Conservation (phyloP, 2,329 filamentous ascomycete species). For the Saccharata proteae region DNA sequence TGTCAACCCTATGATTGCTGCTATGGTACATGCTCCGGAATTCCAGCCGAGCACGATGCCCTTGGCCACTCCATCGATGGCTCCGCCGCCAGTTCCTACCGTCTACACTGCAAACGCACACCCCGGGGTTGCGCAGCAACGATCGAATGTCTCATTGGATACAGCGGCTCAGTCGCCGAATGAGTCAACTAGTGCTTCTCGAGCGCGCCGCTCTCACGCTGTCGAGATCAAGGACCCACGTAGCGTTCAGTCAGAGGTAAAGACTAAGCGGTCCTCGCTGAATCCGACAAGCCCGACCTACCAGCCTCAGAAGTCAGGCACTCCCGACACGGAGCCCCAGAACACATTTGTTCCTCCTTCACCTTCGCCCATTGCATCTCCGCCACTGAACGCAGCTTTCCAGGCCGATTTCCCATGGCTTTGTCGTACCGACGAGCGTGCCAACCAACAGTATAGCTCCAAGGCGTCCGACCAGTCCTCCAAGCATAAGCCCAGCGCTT, state of each 20-base stretch:
- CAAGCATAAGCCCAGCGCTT: constrained; percentile 23
- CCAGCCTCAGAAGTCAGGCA: constrained; percentile 18
- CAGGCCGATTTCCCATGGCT: constrained; percentile 18
- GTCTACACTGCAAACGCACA: too few relatives aligned
- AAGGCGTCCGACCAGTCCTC: constrained; percentile 10
- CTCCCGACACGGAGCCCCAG: constrained; percentile 4
- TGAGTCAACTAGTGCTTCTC: too few relatives aligned
- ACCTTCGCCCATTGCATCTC: constrained; percentile 18
- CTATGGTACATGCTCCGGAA: too few relatives aligned
- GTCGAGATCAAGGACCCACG: constrained; percentile 28
- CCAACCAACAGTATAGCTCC: constrained; percentile 1
- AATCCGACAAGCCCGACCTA: constrained; percentile 29
- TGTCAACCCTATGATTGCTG: too few relatives aligned
- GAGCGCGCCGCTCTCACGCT: constrained; percentile 26
- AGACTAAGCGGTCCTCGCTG: constrained; percentile 14
- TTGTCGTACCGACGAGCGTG: constrained; percentile 1
- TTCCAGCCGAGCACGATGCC: too few relatives aligned
- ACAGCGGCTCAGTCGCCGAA: too few relatives aligned
- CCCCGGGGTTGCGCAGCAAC: too few relatives aligned
- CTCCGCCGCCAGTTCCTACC: too few relatives aligned
- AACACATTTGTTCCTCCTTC: constrained; percentile 16
- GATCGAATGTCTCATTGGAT: too few relatives aligned
- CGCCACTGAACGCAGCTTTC: constrained; percentile 7
- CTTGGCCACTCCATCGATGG: too few relatives aligned
- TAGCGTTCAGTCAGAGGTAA: constrained; percentile 13